A percentile compares a stretch with the other conserved stretches of the same genome.
Conservation (phyloP, 2,329 filamentous ascomycete genomes). For the Verticillium tricorpus region DNA sequence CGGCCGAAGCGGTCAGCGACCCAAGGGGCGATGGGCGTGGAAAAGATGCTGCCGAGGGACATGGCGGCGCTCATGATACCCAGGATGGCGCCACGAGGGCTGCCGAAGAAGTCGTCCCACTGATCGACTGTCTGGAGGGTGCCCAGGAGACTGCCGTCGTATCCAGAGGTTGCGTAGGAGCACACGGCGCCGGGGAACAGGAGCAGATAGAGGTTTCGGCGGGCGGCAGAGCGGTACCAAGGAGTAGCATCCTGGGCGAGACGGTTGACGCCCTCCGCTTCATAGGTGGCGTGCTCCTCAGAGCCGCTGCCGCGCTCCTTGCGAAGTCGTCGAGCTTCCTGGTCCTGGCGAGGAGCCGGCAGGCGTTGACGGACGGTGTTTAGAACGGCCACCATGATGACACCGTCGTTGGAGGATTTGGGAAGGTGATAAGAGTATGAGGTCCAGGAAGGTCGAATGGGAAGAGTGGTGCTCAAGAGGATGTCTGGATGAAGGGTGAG, state of each 20-base stretch:
- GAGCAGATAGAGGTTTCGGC: slow-evolving; percentile 23
- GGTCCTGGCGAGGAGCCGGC: slow-evolving; percentile 19
- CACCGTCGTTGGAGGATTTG: no score
- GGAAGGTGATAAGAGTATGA: no score
- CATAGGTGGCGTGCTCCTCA: slow-evolving; percentile 8
- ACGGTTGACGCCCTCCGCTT: slow-evolving; percentile 21
- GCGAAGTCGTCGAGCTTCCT: slow-evolving; percentile 13
- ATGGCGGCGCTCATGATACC: slow-evolving; percentile 36
- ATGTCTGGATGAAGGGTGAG: no score
- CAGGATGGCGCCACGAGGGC: slow-evolving; percentile 24
- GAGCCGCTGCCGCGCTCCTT: slow-evolving; percentile 9
- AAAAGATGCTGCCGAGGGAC: slow-evolving; percentile 40
- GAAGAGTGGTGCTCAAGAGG: no score
- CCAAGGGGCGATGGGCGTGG: slow-evolving; percentile 22
- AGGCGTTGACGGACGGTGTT: slow-evolving; percentile 17
- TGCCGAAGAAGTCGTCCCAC: slow-evolving; percentile 34
- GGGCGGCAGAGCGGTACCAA: slow-evolving; percentile 25
- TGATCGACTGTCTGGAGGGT: slow-evolving; percentile 36
- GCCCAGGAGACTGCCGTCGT: slow-evolving; percentile 48
- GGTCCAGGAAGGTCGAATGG: no score
- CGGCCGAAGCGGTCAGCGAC: slow-evolving; percentile 25
- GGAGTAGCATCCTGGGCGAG: slow-evolving; percentile 17
- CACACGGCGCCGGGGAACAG: slow-evolving; percentile 28
- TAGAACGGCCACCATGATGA: slow-evolving; percentile 7
- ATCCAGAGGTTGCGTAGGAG: slow-evolving; percentile 38